Percentiles rank a stretch among this genome's conserved stretches.
phyloP scores from a whole-genome alignment of 139 green algal species.

The Coelastrella sp. region DNA sequence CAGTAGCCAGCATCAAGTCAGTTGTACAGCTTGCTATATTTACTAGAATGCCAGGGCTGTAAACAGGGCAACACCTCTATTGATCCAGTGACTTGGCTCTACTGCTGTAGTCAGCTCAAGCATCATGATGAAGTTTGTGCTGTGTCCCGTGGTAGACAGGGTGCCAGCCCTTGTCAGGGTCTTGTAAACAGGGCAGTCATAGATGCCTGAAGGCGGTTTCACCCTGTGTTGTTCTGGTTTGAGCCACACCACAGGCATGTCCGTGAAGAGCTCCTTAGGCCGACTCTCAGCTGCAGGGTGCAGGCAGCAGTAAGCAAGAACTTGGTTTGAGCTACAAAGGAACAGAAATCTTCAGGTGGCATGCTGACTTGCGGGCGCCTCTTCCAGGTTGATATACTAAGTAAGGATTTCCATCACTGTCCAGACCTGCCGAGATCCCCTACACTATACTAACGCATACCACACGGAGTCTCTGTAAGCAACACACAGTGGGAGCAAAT shows the following conservation, averaged over 20 bases:
- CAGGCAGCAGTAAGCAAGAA: not conserved
- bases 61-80: constrained; percentile 84
- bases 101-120: constrained; percentile 79
- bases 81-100: constrained; percentile 83
- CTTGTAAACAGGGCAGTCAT: constrained; percentile 81
- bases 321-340: no score
- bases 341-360: no score
- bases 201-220: constrained; percentile 58
- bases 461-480: no score
- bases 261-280: constrained; percentile 90
- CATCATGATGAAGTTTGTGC: constrained; percentile 92
- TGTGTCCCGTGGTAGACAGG: constrained; percentile 87
- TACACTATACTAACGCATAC: no score
- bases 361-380: no score
- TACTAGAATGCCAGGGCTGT: constrained; percentile 63
- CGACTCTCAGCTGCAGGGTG: constrained; percentile 69
- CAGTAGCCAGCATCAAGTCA: no score
- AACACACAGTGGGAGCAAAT: no score
- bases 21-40: not conserved
- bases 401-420: no score
- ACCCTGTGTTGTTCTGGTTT: constrained; percentile 73
- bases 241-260: constrained; percentile 90
- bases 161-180: constrained; percentile 78
- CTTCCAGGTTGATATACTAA: no score
- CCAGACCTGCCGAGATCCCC: no score